phyloP scores from a whole-genome alignment of 2,329 filamentous ascomycete species.

The Fusarium temperatum region DNA sequence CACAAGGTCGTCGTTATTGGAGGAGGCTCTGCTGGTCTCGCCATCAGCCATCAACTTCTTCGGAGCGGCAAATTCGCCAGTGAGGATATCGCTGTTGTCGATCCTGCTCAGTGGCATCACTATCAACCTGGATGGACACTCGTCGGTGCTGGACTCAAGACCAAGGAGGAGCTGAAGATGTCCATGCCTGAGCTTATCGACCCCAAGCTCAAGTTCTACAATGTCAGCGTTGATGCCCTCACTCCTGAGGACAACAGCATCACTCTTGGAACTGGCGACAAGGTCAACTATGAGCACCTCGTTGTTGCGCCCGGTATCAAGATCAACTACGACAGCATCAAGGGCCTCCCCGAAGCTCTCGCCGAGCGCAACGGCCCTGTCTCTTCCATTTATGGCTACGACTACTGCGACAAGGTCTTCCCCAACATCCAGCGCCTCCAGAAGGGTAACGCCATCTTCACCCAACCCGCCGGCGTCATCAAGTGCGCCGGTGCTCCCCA shows the following conservation, averaged over 20 bases:
- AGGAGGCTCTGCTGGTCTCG: slow-evolving; percentile 71
- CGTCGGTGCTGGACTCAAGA: slow-evolving; percentile 72
- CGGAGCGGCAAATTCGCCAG: slow-evolving; percentile 63
- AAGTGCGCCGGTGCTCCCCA: slow-evolving; percentile 71
- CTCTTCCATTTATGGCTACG: slow-evolving; percentile 67
- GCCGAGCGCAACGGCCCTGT: slow-evolving; percentile 57
- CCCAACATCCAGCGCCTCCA: slow-evolving; percentile 56
- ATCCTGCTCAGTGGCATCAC: slow-evolving; percentile 70
- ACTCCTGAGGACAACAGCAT: slow-evolving; percentile 65
- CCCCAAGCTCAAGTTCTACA: slow-evolving; percentile 69
- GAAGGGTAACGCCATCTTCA: slow-evolving; percentile 65
- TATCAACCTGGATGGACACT: slow-evolving; percentile 78
- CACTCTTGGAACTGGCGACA: slow-evolving; percentile 63
- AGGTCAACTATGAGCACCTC: slow-evolving; percentile 69
- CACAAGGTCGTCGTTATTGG: slow-evolving; percentile 75
- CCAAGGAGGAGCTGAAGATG: slow-evolving; percentile 64
- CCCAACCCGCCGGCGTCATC: slow-evolving; percentile 65
- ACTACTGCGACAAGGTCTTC: slow-evolving; percentile 64
- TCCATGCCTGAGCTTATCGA: slow-evolving; percentile 63
- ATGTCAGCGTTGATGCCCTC: slow-evolving; percentile 59
- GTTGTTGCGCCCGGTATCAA: slow-evolving; percentile 68
- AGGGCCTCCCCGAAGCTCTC: slow-evolving; percentile 66
- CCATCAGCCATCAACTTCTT: slow-evolving; percentile 74
- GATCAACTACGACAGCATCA: slow-evolving; percentile 60
- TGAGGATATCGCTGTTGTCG: slow-evolving; percentile 71